Evolutionary conservation across 768 basidiomycete genomes (phyloP).

Genomic region (Lactarius trivialis): DNA sequence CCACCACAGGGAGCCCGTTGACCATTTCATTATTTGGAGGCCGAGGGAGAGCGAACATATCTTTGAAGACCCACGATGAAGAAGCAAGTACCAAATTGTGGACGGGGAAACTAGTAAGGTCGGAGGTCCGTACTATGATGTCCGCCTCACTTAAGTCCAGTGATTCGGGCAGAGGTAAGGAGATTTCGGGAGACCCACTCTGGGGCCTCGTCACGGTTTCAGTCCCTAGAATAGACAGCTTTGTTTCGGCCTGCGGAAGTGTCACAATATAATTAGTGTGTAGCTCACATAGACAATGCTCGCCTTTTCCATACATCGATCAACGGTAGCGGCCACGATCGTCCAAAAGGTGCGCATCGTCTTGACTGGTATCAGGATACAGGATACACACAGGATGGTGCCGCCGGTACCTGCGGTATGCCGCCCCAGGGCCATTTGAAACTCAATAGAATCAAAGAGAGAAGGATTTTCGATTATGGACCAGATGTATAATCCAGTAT

Average conservation of each 20-base stretch:
- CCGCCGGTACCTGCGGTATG: not conserved
- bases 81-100: conserved; percentile 30
- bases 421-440: not conserved
- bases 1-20: conserved; percentile 19
- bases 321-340: not conserved
- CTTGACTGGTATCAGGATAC: not conserved
- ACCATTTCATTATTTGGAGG: not conserved
- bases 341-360: not conserved
- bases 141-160: not conserved
- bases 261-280: not conserved
- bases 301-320: not conserved
- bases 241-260: conserved; percentile 1
- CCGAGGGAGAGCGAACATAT: conserved; percentile 28
- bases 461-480: not conserved
- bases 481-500: not conserved
- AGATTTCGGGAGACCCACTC: too few relatives aligned
- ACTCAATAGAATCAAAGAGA: not conserved
- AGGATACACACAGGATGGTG: not conserved
- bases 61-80: conserved; percentile 29
- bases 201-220: too few relatives aligned
- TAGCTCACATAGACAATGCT: not conserved
- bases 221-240: not conserved
- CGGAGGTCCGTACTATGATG: conserved; percentile 9
- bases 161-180: not conserved
- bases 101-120: conserved; percentile 22